These are phyloP conservation scores for Colletotrichum tanaceti DNA, from an alignment of 2,329 filamentous ascomycete genomes.

Conservation along the genomic window DNA sequence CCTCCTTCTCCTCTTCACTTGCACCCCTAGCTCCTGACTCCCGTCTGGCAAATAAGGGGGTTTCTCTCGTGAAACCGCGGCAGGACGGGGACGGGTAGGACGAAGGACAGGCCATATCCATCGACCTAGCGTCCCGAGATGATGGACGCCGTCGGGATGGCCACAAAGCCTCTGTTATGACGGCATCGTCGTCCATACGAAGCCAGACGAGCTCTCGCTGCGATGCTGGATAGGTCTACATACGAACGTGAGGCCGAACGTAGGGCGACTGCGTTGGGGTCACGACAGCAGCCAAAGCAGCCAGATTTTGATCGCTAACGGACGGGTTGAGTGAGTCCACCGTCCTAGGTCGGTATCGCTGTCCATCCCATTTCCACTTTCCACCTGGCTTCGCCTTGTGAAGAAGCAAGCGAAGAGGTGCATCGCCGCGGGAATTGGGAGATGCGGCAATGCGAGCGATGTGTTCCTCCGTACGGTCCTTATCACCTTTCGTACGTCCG, in stretches of 20 bases:
- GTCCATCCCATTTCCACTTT: slow-evolving; percentile 31
- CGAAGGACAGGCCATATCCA: slow-evolving; percentile 22
- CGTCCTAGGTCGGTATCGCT: slow-evolving; percentile 13
- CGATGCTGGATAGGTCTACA: not conserved
- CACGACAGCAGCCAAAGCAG: slow-evolving; percentile 7
- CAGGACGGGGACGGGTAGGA: slow-evolving; percentile 24
- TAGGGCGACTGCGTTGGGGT: not conserved
- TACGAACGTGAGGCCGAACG: not conserved
- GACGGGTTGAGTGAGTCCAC: slow-evolving; percentile 15
- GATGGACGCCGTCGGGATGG: slow-evolving; percentile 1
- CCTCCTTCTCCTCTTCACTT: not conserved
- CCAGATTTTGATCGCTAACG: slow-evolving; percentile 5
- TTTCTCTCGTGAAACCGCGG: slow-evolving; percentile 34
- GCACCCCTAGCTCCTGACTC: slow-evolving; percentile 6
- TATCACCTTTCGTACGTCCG: slow-evolving; percentile 11
- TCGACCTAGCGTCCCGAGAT: slow-evolving; percentile 19
- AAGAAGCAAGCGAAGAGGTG: slow-evolving; percentile 28
- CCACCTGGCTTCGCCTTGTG: slow-evolving; percentile 22
- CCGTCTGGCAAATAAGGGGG: slow-evolving; percentile 13
- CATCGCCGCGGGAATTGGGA: slow-evolving; percentile 1
- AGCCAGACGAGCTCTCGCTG: not conserved
- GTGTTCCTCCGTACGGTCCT: not conserved
- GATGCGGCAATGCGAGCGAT: not conserved
- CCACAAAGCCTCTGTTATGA: slow-evolving; percentile 5
- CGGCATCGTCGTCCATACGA: slow-evolving; percentile 18